A percentile compares a stretch with the other conserved stretches of the same genome.
Evolutionary conservation across 208 protist genomes (phyloP).

Genomic region (Leishmania aethiopica): DNA sequence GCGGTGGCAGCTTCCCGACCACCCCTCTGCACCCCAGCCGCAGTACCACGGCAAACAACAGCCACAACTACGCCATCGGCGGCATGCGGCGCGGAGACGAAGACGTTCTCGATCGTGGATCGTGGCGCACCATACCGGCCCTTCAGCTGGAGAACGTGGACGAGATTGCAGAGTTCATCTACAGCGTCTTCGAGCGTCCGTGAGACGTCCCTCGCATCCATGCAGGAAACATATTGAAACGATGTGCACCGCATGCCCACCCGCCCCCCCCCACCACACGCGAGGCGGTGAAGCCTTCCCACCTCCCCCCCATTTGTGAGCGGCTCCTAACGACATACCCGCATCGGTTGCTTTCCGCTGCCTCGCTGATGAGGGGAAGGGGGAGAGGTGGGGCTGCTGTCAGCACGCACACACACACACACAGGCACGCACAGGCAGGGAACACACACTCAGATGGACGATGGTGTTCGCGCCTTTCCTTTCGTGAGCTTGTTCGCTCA

Average conservation of each 20-base stretch:
- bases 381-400: too few relatives aligned
- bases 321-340: background rate
- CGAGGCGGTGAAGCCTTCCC: background rate
- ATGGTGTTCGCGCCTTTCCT: background rate
- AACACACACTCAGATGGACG: background rate
- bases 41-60: background rate
- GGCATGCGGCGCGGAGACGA: slow-evolving; percentile 19
- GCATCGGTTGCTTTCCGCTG: background rate
- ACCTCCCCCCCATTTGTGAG: background rate
- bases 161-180: slow-evolving; percentile 75
- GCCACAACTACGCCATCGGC: background rate
- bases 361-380: background rate
- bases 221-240: background rate
- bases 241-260: background rate
- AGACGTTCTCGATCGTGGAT: slow-evolving; percentile 24
- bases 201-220: background rate
- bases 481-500: background rate
- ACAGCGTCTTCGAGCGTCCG: slow-evolving; percentile 52
- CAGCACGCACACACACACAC: background rate
- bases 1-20: background rate
- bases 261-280: background rate
- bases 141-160: slow-evolving; percentile 41
- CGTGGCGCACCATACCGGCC: slow-evolving; percentile 26
- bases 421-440: too few relatives aligned
- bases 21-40: background rate